Conservation (phyloP, 257 asterid genomes). For the Fraxinus pennsylvanica region DNA sequence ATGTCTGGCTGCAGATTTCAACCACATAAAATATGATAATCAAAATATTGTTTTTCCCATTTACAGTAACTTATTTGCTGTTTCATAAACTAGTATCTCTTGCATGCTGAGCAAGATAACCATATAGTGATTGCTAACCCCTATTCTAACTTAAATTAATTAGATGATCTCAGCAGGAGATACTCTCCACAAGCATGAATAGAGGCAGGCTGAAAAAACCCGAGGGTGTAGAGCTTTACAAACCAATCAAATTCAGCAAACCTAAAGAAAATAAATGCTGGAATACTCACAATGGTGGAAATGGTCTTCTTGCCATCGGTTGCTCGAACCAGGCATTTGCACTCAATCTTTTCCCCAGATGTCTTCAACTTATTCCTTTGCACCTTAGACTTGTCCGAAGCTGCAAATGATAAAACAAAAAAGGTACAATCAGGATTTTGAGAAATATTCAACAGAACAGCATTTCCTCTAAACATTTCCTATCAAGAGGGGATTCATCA, state of each 20-base stretch:
- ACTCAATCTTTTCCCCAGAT: constrained; percentile 66
- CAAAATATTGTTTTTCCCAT: not conserved
- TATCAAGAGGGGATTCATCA: constrained; percentile 3
- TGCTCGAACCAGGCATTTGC: constrained; percentile 78
- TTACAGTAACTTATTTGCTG: not conserved
- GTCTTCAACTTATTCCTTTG: constrained; percentile 66
- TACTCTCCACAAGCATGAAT: constrained; percentile 9
- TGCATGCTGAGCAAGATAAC: constrained; percentile 2
- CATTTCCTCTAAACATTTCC: not conserved
- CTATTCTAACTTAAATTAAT: constrained; percentile 4
- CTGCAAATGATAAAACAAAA: constrained; percentile 33
- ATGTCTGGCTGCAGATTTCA: not conserved
- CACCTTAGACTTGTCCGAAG: constrained; percentile 79
- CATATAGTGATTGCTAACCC: not conserved
- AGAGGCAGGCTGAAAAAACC: not conserved
- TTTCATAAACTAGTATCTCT: not conserved
- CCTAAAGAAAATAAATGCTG: not conserved
- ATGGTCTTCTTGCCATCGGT: constrained; percentile 80
- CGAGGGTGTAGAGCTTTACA: not conserved
- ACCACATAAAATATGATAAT: not conserved
- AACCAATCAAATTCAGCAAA: not conserved
- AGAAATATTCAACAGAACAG: constrained; percentile 12
- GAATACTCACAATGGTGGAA: constrained; percentile 59
- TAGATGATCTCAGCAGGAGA: constrained; percentile 15
- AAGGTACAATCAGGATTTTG: constrained; percentile 4